Evolutionary conservation across 495 filamentous ascomycete species (phyloP).

Genomic region (Aspergillus wentii): DNA sequence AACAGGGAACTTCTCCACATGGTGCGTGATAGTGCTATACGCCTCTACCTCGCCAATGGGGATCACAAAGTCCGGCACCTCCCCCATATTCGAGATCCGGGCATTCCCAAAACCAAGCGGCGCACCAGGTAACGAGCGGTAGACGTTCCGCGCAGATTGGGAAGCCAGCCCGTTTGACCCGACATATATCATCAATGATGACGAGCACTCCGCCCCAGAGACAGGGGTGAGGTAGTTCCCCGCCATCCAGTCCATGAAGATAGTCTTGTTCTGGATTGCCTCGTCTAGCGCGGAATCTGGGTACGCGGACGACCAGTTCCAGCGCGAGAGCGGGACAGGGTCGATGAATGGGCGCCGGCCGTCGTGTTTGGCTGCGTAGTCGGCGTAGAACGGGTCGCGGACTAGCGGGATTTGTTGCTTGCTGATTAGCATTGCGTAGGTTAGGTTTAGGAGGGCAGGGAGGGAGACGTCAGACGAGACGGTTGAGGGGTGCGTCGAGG

Average conservation of each 20-base stretch:
- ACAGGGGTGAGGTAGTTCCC: constrained; percentile 2
- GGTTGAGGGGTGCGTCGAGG: neutral
- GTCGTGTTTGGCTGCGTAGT: constrained; percentile 43
- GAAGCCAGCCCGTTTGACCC: constrained; percentile 1
- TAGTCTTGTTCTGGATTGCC: constrained; percentile 40
- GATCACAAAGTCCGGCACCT: constrained; percentile 8
- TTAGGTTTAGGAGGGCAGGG: no score
- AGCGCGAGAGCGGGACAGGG: constrained; percentile 49
- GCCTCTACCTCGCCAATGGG: constrained; percentile 3
- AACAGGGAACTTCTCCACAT: constrained; percentile 6
- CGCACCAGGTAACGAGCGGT: no score
- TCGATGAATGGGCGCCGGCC: constrained; percentile 50
- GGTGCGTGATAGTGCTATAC: constrained; percentile 4
- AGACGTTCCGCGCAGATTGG: constrained; percentile 1
- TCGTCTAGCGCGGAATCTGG: constrained; percentile 31
- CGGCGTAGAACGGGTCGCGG: constrained; percentile 46
- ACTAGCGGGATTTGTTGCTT: no score
- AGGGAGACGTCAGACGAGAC: no score
- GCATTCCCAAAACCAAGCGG: no score
- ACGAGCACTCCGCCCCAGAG: constrained; percentile 2
- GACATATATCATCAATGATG: constrained; percentile 6
- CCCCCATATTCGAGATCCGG: constrained; percentile 6
- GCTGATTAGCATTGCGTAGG: no score
- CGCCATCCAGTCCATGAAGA: constrained; percentile 46
- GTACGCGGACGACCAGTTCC: constrained; percentile 53